Conservation (phyloP, 495 filamentous ascomycete species). For the Penicillium chermesinum region DNA sequence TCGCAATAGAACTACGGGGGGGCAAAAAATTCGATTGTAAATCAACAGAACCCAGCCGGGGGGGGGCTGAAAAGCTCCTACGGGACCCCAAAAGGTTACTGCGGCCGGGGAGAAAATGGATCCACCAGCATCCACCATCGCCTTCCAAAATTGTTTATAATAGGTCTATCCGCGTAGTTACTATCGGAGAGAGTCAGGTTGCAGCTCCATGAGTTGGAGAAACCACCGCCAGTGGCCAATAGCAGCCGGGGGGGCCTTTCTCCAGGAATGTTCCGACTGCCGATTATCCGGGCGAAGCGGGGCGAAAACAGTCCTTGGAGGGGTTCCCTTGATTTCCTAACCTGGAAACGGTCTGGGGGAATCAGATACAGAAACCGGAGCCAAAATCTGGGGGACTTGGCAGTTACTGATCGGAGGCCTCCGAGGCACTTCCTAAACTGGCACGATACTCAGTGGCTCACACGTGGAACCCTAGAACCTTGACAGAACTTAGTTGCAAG, state of each 20-base stretch:
- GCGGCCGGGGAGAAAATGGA: background rate
- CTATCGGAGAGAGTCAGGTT: background rate
- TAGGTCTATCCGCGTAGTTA: too few relatives aligned
- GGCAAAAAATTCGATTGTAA: conserved; percentile 23
- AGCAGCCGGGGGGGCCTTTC: background rate
- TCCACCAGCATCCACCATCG: conserved; percentile 13
- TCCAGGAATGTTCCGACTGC: conserved; percentile 1
- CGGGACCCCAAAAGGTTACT: too few relatives aligned
- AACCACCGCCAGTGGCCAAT: conserved; percentile 10
- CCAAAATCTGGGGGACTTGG: background rate
- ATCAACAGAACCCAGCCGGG: conserved; percentile 13
- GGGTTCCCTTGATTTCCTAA: too few relatives aligned
- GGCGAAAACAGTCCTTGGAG: too few relatives aligned
- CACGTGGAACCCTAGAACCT: too few relatives aligned
- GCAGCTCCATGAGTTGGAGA: background rate
- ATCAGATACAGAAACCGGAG: too few relatives aligned
- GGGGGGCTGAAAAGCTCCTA: conserved; percentile 3
- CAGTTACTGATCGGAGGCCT: background rate
- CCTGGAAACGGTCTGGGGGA: too few relatives aligned
- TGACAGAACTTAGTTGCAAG: too few relatives aligned
- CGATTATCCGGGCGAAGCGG: conserved; percentile 19
- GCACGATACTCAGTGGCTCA: too few relatives aligned
- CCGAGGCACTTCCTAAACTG: background rate
- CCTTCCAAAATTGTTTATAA: background rate
- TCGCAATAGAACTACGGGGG: background rate